phyloP scores from a whole-genome alignment of 805 yeast genomes.

The Kazachstania psychrophila region DNA sequence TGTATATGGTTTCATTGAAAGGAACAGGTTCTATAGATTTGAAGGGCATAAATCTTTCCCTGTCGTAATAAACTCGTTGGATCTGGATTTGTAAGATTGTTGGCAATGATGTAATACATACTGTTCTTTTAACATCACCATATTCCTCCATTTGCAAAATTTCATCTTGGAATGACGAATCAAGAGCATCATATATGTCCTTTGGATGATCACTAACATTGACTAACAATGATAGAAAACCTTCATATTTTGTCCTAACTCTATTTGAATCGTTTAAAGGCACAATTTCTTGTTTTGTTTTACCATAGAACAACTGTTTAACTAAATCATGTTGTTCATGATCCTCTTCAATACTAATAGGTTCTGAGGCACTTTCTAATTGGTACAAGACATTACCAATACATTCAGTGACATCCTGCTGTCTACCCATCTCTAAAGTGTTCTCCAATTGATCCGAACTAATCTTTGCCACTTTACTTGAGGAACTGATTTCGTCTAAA shows the following conservation, averaged over 20 bases:
- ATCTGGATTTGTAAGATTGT: constrained; percentile 83
- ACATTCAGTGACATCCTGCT: constrained; percentile 97
- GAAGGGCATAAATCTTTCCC: constrained; percentile 60
- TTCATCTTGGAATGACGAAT: constrained; percentile 67
- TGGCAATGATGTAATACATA: constrained; percentile 66
- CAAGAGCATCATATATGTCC: constrained; percentile 84
- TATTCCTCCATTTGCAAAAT: constrained; percentile 54
- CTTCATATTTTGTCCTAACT: constrained; percentile 50
- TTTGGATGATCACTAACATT: constrained; percentile 84
- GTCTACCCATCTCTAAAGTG: constrained; percentile 75
- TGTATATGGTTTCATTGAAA: constrained; percentile 64
- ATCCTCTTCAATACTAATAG: constrained; percentile 54
- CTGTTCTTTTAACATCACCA: constrained; percentile 63
- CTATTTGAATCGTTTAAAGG: constrained; percentile 35
- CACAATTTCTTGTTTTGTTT: constrained; percentile 64
- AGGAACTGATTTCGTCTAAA: constrained; percentile 6
- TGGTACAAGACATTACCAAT: constrained; percentile 89
- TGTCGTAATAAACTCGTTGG: constrained; percentile 86
- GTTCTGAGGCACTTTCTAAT: constrained; percentile 77
- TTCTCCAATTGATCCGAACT: constrained; percentile 58
- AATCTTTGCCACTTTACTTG: constrained; percentile 28
- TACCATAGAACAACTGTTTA: constrained; percentile 76
- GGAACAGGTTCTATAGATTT: constrained; percentile 78
- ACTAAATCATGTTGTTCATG: constrained; percentile 77
- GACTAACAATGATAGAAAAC: constrained; percentile 73